A percentile compares a stretch with the other conserved stretches of the same genome.
Evolutionary conservation across 495 filamentous ascomycete species (phyloP).

Genomic region (Daldinia loculata): DNA sequence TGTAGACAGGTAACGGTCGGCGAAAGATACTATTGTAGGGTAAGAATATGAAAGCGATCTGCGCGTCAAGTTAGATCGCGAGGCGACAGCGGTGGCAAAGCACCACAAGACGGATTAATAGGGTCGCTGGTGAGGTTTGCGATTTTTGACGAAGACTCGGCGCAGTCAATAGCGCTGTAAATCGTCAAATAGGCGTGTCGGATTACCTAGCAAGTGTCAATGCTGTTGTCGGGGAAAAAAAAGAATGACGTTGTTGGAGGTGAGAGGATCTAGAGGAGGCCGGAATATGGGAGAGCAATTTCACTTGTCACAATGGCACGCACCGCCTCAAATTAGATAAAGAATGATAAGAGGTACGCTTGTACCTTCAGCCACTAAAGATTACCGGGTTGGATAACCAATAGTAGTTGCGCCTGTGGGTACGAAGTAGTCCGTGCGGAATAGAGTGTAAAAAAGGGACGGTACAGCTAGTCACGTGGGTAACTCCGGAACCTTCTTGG

Average conservation of each 20-base stretch:
- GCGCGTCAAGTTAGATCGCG: conserved; percentile 27
- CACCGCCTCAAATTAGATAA: conserved; percentile 33
- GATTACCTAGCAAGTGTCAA: conserved; percentile 1
- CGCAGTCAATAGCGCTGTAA: background rate
- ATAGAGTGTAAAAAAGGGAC: no score
- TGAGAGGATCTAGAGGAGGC: conserved; percentile 36
- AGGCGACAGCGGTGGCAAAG: conserved; percentile 34
- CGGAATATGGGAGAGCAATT: conserved; percentile 32
- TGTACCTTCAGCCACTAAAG: conserved; percentile 8
- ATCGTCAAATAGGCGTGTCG: conserved; percentile 3
- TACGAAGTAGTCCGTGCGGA: no score
- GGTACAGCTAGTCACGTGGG: background rate
- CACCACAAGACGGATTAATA: conserved; percentile 9
- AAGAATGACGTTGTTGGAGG: conserved; percentile 41
- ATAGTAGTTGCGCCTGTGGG: background rate
- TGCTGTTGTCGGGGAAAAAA: conserved; percentile 20
- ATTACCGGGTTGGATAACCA: background rate
- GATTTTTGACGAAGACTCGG: background rate
- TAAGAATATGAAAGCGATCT: conserved; percentile 7
- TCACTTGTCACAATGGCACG: conserved; percentile 29
- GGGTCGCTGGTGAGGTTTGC: background rate
- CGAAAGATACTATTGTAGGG: background rate
- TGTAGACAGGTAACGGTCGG: conserved; percentile 19
- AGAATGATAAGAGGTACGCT: background rate
- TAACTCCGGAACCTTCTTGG: background rate